Conservation (phyloP, 192 early-diverging fungal species). For the Umbelopsis vinacea region DNA sequence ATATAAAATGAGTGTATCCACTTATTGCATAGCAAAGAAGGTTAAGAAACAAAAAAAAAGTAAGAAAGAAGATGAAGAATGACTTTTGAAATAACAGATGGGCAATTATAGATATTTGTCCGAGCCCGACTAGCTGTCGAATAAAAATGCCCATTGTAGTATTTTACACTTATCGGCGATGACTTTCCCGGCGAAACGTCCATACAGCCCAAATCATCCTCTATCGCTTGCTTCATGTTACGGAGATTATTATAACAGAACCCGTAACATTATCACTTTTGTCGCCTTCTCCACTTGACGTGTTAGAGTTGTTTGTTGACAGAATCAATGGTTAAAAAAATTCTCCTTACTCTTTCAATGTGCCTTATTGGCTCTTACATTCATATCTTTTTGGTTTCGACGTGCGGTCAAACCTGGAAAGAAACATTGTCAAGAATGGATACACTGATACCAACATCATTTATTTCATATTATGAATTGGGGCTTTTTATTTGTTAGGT, state of each 20-base stretch:
- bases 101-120: neutral
- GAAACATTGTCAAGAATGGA: no score
- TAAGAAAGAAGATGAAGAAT: neutral
- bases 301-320: no score
- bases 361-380: no score
- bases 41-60: neutral
- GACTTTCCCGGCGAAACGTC: neutral
- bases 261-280: neutral
- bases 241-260: neutral
- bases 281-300: neutral
- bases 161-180: neutral
- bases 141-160: neutral
- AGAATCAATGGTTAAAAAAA: no score
- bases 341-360: no score
- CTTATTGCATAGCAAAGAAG: conserved; percentile 5
- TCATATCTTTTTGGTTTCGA: no score
- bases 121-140: neutral
- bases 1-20: no score
- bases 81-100: neutral
- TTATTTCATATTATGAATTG: no score
- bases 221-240: neutral
- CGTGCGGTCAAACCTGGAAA: no score
- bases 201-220: neutral
- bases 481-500: no score
- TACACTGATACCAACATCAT: no score